Conservation (phyloP, 225 moss, liverwort and hornwort genomes). For the Antitrichia curtipendula region DNA sequence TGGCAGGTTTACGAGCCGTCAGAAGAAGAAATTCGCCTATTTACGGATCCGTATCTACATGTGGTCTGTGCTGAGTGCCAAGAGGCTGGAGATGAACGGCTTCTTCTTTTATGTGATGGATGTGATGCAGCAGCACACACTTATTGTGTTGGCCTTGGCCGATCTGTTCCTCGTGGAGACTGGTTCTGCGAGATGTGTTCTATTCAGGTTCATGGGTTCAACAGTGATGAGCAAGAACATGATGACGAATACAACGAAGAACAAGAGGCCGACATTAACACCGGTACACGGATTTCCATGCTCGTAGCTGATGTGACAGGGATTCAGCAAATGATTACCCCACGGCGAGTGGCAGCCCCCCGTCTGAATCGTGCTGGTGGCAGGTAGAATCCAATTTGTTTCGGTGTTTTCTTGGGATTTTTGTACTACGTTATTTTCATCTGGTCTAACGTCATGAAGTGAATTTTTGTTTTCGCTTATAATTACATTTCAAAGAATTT, state of each 20-base stretch:
- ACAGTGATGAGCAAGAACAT: constrained; percentile 21
- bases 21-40: constrained; percentile 83
- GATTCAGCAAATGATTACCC: constrained; percentile 7
- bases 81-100: constrained; percentile 83
- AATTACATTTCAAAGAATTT: background rate
- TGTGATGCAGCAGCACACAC: constrained; percentile 96
- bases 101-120: constrained; percentile 85
- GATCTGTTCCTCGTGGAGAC: constrained; percentile 75
- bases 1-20: constrained; percentile 95
- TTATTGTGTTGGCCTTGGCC: constrained; percentile 83
- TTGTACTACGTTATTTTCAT: background rate
- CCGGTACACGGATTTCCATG: background rate
- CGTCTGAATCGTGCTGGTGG: constrained; percentile 19
- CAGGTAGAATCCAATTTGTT: constrained; percentile 5
- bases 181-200: constrained; percentile 81
- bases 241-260: constrained; percentile 14
- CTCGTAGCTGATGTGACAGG: constrained; percentile 17
- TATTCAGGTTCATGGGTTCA: constrained; percentile 15
- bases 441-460: background rate
- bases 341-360: constrained; percentile 11
- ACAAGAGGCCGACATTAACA: constrained; percentile 28
- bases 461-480: background rate
- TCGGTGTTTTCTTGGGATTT: background rate
- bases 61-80: constrained; percentile 87
- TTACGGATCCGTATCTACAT: constrained; percentile 76